Evolutionary conservation across 176 grass and related monocot species (phyloP), one percentile per base, ranked within the genome.

Genomic region (Otatea glauca): DNA sequence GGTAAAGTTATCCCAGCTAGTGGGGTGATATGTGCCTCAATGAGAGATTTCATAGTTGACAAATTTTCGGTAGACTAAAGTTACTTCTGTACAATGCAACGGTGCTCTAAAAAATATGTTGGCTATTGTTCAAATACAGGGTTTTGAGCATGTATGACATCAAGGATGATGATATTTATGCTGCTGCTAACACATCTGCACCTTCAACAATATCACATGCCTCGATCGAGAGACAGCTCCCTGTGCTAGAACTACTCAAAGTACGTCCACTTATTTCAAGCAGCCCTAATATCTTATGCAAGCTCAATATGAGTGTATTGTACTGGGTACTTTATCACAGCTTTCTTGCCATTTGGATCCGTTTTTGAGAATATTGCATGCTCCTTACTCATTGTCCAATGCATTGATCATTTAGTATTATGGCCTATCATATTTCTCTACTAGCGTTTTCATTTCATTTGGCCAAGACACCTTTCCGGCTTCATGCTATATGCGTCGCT

Each of bases 241-340:
- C 96, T 68, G 73, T 91, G 53, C 78, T 98, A 50, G 96, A 98
- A 87, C 91, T 98, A 75, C 73, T 98, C 83, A 98, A 95, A 89
- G 96, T 98, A 95, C 67, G 85, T 71, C 43, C n/a, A 67, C 48
- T 32, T 85, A 65, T 86, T 77, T 82, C 24, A 13, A 41, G n/a
- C 39, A n/a, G 18, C 65, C n/a, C 41, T 80, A 54, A 47, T 37
- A 48, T 82, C 66, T 89, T 75, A 81, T 43, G 60, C 14, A 63
- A 27, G 34, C 39, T 64, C 65, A 42, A 18, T 89, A 58, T 70
- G 5, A 9, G 43, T 44, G 45, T 70, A 54, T 70, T 43, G 9
- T 68, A 17, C 41, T 25, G 29, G 5, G n/a, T 70, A 63, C 9
- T 76, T 81, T 20, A 53, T n/a, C 49, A 65, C 39, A 65, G 70